Conservation (phyloP, 768 basidiomycete genomes). For the Phlebiopsis flavidoalba region DNA sequence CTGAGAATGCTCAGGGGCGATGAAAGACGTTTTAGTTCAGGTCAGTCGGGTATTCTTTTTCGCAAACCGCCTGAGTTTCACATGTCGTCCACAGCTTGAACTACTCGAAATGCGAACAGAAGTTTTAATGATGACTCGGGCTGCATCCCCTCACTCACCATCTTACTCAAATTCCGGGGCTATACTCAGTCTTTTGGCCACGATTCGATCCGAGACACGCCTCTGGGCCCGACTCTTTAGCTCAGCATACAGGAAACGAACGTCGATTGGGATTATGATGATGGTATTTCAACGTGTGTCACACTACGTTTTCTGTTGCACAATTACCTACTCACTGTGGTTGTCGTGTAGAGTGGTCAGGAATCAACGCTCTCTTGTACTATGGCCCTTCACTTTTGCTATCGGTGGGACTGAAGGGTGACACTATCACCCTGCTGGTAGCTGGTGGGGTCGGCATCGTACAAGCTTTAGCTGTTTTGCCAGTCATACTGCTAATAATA, state of each 20-base stretch:
- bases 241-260: conserved; percentile 50
- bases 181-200: not conserved
- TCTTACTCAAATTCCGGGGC: not conserved
- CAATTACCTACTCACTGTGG: not conserved
- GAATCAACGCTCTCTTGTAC: conserved; percentile 80
- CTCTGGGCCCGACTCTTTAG: conserved; percentile 57
- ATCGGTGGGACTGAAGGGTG: conserved; percentile 57
- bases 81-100: conserved; percentile 46
- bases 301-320: not conserved
- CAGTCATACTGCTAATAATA: conserved; percentile 63
- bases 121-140: conserved; percentile 42
- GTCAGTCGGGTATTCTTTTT: conserved; percentile 20
- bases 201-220: conserved; percentile 28
- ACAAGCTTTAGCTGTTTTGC: conserved; percentile 71
- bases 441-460: conserved; percentile 77
- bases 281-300: conserved; percentile 81
- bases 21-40: not conserved
- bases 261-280: conserved; percentile 63
- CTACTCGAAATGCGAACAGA: conserved; percentile 75
- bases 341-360: conserved; percentile 67
- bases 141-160: not conserved
- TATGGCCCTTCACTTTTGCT: conserved; percentile 73
- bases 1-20: not conserved
- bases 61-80: not conserved
- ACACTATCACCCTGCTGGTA: conserved; percentile 56